Conservation (phyloP, 345 rosid species). For the Dovyalis caffra region DNA sequence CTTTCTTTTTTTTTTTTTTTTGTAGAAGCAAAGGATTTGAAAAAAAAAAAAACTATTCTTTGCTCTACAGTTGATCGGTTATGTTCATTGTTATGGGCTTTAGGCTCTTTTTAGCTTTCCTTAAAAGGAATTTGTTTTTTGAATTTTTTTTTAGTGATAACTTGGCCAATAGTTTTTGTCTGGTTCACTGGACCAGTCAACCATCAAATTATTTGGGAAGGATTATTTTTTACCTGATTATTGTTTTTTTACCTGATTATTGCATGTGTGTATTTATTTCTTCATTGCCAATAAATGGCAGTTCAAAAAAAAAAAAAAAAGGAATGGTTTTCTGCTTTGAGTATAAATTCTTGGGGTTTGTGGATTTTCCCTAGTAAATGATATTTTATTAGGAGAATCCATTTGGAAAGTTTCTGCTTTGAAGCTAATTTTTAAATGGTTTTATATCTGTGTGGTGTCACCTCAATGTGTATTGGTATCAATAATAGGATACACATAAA, state of each 20-base stretch:
- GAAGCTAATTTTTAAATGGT: neutral
- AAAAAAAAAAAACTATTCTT: too few species aligned
- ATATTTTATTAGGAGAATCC: neutral
- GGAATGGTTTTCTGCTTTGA: neutral
- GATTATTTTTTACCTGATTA: neutral
- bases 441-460: neutral
- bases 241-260: neutral
- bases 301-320: neutral
- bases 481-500: too few species aligned
- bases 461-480: neutral
- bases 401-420: too few species aligned
- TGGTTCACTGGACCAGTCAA: too few species aligned
- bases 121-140: too few species aligned
- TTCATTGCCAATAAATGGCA: neutral
- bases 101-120: too few species aligned
- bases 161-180: too few species aligned
- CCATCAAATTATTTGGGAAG: neutral
- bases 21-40: too few species aligned
- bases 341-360: neutral
- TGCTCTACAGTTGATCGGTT: too few species aligned
- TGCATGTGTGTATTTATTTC: neutral
- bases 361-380: neutral
- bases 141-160: too few species aligned
- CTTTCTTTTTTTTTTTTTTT: too few species aligned
- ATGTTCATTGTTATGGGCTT: too few species aligned